Conservation (phyloP, 2,329 filamentous ascomycete genomes). For the Ilyonectria robusta region DNA sequence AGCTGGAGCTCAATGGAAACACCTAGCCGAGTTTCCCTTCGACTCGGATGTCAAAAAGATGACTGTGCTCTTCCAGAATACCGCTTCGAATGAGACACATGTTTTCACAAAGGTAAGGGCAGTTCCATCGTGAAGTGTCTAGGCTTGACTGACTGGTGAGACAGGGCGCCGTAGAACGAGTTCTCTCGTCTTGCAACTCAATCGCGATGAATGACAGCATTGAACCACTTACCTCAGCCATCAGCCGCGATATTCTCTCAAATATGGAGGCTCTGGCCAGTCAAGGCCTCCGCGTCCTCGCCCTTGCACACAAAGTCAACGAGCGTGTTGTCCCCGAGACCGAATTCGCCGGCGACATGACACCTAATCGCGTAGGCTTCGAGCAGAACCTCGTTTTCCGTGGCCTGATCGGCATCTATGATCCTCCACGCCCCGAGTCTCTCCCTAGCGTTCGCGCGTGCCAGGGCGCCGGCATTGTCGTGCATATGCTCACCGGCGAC, state of each 20-base stretch:
- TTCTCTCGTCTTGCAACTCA: constrained; percentile 72
- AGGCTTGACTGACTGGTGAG: background rate
- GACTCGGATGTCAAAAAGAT: constrained; percentile 83
- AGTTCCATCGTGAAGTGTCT: background rate
- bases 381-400: constrained; percentile 74
- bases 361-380: constrained; percentile 41
- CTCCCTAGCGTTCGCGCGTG: constrained; percentile 67
- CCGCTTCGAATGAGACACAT: constrained; percentile 55
- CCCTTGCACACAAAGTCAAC: constrained; percentile 62
- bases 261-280: constrained; percentile 77
- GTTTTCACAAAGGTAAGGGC: constrained; percentile 69
- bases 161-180: constrained; percentile 75
- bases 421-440: constrained; percentile 76
- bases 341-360: constrained; percentile 45
- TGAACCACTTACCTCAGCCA: constrained; percentile 53
- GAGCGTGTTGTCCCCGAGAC: constrained; percentile 40
- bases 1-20: constrained; percentile 65
- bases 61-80: constrained; percentile 75
- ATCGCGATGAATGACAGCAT: constrained; percentile 58
- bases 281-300: constrained; percentile 76
- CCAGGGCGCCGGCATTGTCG: constrained; percentile 70
- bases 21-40: constrained; percentile 79
- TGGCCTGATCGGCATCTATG: constrained; percentile 77
- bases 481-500: constrained; percentile 77
- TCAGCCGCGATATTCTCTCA: constrained; percentile 67